Conservation (phyloP, 352 stramenopile genomes). For the Phytophthora nicotianae region DNA sequence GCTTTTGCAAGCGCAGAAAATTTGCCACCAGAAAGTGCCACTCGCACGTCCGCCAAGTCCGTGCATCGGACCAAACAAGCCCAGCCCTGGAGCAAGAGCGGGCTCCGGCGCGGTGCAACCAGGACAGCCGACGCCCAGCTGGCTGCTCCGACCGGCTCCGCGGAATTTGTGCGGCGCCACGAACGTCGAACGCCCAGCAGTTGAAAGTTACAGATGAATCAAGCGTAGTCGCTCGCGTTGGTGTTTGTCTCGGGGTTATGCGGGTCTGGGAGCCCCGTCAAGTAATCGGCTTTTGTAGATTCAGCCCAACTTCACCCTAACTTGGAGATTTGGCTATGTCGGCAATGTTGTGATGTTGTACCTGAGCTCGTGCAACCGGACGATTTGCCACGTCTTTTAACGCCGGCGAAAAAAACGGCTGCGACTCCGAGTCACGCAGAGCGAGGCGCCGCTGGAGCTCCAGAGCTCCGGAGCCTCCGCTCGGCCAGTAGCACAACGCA, state of each 20-base stretch:
- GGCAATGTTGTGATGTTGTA: conserved; percentile 3
- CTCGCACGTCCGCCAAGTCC: conserved; percentile 13
- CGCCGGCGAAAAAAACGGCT: conserved; percentile 27
- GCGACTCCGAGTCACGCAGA: conserved; percentile 10
- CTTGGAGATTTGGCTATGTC: conserved; percentile 10
- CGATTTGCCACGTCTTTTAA: conserved; percentile 6
- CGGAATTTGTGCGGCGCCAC: conserved; percentile 5
- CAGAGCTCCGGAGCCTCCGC: conserved; percentile 1
- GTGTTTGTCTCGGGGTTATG: not conserved
- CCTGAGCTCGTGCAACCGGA: conserved; percentile 7
- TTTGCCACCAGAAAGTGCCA: conserved; percentile 16
- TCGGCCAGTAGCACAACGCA: conserved; percentile 9
- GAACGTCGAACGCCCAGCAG: not conserved
- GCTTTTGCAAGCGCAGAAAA: conserved; percentile 15
- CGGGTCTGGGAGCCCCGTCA: not conserved
- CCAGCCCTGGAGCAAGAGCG: conserved; percentile 14
- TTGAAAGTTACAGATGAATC: conserved; percentile 7
- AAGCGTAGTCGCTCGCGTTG: conserved; percentile 8
- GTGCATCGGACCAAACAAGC: conserved; percentile 20
- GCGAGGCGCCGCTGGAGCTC: conserved; percentile 1
- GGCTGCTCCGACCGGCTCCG: conserved; percentile 16
- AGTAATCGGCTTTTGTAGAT: not conserved
- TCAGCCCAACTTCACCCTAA: not conserved
- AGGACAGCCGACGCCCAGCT: conserved; percentile 20
- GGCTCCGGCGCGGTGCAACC: conserved; percentile 21